Evolutionary conservation across 345 rosid species (phyloP), one percentile per base, ranked within the genome.

Genomic region (Eucalyptus decipiens): DNA sequence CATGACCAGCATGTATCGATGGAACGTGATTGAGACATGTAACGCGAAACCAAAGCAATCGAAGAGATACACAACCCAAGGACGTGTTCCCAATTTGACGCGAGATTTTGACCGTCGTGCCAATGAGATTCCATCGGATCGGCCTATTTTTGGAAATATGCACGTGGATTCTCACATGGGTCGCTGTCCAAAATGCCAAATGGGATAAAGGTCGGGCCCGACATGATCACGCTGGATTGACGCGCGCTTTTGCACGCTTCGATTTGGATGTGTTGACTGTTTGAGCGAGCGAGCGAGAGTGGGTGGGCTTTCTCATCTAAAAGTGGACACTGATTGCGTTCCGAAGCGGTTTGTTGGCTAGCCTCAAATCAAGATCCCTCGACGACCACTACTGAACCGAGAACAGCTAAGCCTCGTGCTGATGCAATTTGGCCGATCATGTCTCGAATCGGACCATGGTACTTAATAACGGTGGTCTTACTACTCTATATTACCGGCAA

Each of bases 111-210:
- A 76, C 83, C 28, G 15, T 37, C 15, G 45, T 51, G 62, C 43
- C 87, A 86, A 86, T 49, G 62, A 54, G 45, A 51, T n/a, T 76
- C 40, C 62, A n/a, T 18, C 28, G 65, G 45, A 51, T 32, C 18
- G 37, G 15, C 45, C 87, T 42, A 49, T 56, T 51, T 86, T 86
- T 86, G 87, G 87, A 19, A 26, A 89, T 86, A 13, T 86, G 86
- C 91, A 83, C 91, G 92, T 90, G 94, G 92, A 86, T 56, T 88
- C 54, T 91, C 93, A 91, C 93, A 86, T 90, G 95, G 90, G 89
- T 86, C 91, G 40, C 89, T 18, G 85, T 90, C 92, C 65, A 90
- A 72, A 62, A 80, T n/a, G 30, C 34, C 67, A 51, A 23, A 37
- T 17, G 32, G 26, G 2, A 11, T 6, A 11, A 34, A 42, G 54